Evolutionary conservation across 495 filamentous ascomycete species (phyloP).

Genomic region (Neurospora sp.): DNA sequence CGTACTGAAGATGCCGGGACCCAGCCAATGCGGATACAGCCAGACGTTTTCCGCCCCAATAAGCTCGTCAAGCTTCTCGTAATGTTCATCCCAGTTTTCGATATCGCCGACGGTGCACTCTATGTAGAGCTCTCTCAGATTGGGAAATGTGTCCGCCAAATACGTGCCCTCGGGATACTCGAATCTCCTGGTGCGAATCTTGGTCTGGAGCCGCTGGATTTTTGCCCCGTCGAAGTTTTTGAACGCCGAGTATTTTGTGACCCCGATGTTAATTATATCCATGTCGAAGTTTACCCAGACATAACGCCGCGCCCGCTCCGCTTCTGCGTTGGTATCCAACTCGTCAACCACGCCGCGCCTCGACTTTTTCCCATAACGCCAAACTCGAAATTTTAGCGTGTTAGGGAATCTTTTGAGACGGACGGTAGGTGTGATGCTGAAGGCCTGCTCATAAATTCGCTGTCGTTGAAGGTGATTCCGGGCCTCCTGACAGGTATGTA

Average conservation of each 20-base stretch:
- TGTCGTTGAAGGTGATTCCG: background rate
- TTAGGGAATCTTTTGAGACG: background rate
- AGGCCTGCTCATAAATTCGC: background rate
- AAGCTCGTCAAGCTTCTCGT: background rate
- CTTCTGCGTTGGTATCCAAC: background rate
- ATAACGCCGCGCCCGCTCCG: background rate
- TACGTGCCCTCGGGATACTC: background rate
- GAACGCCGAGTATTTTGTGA: background rate
- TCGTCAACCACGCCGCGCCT: background rate
- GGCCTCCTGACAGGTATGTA: background rate
- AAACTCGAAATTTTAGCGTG: background rate
- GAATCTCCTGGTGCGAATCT: background rate
- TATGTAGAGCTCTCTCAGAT: background rate
- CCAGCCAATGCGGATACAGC: background rate
- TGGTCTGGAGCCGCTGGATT: background rate
- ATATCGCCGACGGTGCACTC: background rate
- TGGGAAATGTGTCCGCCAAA: background rate
- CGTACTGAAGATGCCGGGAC: background rate
- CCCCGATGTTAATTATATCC: background rate
- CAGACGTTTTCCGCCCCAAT: background rate
- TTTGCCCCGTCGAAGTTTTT: background rate
- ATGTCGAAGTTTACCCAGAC: background rate
- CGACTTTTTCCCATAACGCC: background rate
- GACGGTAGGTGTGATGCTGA: background rate
- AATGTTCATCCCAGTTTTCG: background rate